Percentiles rank a stretch among this genome's conserved stretches.
Evolutionary conservation across 2,329 filamentous ascomycete genomes (phyloP).

Genomic region (Paraphaeosphaeria sporulosa): DNA sequence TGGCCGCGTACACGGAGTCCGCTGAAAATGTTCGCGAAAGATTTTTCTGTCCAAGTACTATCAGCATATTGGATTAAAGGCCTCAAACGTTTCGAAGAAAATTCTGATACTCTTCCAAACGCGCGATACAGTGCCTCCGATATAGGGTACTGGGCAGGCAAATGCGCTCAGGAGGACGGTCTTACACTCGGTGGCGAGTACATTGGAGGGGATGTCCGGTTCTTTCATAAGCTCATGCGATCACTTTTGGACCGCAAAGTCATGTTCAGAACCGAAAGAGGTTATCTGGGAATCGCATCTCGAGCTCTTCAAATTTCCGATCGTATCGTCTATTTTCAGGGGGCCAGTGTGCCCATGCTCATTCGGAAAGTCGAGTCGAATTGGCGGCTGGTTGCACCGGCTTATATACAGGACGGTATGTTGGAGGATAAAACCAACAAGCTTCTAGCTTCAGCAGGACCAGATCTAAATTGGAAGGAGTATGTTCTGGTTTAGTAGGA

Average conservation of each 20-base stretch:
- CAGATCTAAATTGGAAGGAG: neutral
- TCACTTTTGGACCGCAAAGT: conserved; percentile 8
- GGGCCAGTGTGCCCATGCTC: conserved; percentile 8
- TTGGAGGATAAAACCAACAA: neutral
- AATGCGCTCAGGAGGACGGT: neutral
- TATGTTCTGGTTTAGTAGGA: neutral
- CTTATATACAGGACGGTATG: conserved; percentile 11
- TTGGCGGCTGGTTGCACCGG: conserved; percentile 10
- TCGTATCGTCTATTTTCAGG: conserved; percentile 5
- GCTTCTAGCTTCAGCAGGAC: neutral
- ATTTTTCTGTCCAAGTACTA: neutral
- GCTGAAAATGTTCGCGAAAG: too few relatives aligned
- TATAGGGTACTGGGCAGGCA: neutral
- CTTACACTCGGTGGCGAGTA: neutral
- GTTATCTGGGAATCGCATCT: conserved; percentile 7
- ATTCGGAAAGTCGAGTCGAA: neutral
- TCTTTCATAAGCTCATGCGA: neutral
- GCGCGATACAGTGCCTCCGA: too few relatives aligned
- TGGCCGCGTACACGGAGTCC: neutral
- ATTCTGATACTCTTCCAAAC: too few relatives aligned
- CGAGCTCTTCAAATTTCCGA: neutral
- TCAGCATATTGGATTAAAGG: conserved; percentile 1
- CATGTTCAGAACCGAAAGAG: neutral
- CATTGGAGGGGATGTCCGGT: neutral
- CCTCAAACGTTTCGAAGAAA: neutral